phyloP scores from a whole-genome alignment of 164 flowering plant species.

The Warburgia ugandensis region DNA sequence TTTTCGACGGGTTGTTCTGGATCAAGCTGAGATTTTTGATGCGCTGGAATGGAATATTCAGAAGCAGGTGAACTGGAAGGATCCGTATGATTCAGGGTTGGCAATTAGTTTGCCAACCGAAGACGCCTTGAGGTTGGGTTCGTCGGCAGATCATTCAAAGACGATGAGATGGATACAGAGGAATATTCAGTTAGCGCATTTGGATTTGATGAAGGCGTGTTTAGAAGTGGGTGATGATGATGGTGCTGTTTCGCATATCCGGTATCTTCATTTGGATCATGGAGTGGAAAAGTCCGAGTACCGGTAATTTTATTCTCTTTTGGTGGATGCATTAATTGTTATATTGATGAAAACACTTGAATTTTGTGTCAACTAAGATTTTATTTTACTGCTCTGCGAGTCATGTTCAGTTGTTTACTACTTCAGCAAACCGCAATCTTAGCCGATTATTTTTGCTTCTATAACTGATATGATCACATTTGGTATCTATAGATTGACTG shows the following conservation, averaged over 20 bases:
- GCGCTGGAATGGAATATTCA: constrained; percentile 62
- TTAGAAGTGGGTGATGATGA: constrained; percentile 37
- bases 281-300: constrained; percentile 67
- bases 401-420: too few relatives aligned
- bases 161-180: constrained; percentile 38
- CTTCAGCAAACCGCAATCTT: too few relatives aligned
- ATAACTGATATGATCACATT: too few relatives aligned
- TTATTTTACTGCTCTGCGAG: too few relatives aligned
- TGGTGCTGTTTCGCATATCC: constrained; percentile 49
- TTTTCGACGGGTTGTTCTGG: constrained; percentile 47
- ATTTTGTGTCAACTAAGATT: too few relatives aligned
- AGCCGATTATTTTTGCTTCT: too few relatives aligned
- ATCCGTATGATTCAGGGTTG: constrained; percentile 36
- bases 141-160: constrained; percentile 20
- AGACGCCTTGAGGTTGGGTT: constrained; percentile 15
- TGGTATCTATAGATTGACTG: too few relatives aligned
- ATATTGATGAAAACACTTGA: too few relatives aligned
- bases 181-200: constrained; percentile 63
- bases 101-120: constrained; percentile 36
- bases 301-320: constrained; percentile 31
- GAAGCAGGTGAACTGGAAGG: constrained; percentile 45
- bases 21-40: constrained; percentile 54
- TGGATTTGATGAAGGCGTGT: constrained; percentile 54
- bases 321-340: too few relatives aligned
- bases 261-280: constrained; percentile 57